Conservation (phyloP, 108 stramenopile genomes). For the Bacterosira constricta region DNA sequence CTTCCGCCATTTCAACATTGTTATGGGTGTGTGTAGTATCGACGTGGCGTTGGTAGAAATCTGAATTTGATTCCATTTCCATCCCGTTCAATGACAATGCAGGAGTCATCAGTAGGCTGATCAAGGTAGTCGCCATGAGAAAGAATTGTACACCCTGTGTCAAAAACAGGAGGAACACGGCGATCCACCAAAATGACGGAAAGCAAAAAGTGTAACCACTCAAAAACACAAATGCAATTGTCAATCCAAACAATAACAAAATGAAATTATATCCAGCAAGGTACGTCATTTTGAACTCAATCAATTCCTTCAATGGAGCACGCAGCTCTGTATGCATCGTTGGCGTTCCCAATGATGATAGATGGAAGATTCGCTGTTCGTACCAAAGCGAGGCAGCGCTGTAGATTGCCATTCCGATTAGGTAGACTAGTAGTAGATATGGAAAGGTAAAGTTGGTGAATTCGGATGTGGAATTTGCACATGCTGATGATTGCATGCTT, state of each 20-base stretch:
- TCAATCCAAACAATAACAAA: constrained; percentile 1
- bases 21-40: background rate
- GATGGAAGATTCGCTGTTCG: constrained; percentile 34
- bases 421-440: constrained; percentile 8
- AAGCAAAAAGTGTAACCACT: constrained; percentile 8
- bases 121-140: constrained; percentile 16
- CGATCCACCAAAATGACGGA: constrained; percentile 30
- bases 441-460: constrained; percentile 31
- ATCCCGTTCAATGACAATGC: no score
- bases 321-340: constrained; percentile 20
- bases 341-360: constrained; percentile 41
- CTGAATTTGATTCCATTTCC: background rate
- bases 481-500: constrained; percentile 24
- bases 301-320: constrained; percentile 13
- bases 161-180: background rate
- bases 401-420: constrained; percentile 23
- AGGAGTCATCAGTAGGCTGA: constrained; percentile 10
- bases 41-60: constrained; percentile 24
- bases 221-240: background rate
- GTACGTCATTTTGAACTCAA: constrained; percentile 37
- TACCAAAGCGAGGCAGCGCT: constrained; percentile 20
- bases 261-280: constrained; percentile 19
- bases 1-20: constrained; percentile 40
- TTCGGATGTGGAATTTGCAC: constrained; percentile 23
- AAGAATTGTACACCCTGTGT: constrained; percentile 28